phyloP scores from a whole-genome alignment of 2,329 filamentous ascomycete species.

The Apiospora kogelbergensis region DNA sequence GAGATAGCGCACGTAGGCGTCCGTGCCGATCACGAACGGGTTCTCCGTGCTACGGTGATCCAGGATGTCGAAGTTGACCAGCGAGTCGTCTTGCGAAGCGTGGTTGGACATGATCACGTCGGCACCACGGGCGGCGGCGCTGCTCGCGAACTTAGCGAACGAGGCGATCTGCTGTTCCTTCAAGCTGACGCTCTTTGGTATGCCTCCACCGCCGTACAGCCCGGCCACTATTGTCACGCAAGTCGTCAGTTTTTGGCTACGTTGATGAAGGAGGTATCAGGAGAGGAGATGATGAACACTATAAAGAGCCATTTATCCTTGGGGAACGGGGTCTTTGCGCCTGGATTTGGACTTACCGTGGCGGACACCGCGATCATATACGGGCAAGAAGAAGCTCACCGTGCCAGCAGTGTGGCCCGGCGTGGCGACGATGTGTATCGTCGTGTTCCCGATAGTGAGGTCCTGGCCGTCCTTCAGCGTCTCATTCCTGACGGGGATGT shows the following conservation, averaged over 20 bases:
- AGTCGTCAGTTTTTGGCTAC: no score
- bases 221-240: slow-evolving; percentile 16
- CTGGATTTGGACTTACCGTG: slow-evolving; percentile 12
- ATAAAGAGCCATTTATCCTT: no score
- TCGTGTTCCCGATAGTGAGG: slow-evolving; percentile 23
- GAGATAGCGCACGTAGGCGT: slow-evolving; percentile 8
- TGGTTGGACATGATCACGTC: slow-evolving; percentile 24
- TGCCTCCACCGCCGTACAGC: slow-evolving; percentile 25
- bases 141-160: slow-evolving; percentile 16
- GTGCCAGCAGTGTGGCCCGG: slow-evolving; percentile 26
- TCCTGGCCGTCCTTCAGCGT: slow-evolving; percentile 16
- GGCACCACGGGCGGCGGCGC: slow-evolving; percentile 15
- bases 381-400: slow-evolving; percentile 22
- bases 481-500: slow-evolving; percentile 9
- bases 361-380: slow-evolving; percentile 19
- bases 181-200: slow-evolving; percentile 18
- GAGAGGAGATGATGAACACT: no score
- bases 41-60: not conserved
- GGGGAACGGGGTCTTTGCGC: no score
- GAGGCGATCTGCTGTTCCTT: slow-evolving; percentile 22
- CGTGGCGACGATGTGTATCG: slow-evolving; percentile 19
- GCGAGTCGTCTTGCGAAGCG: slow-evolving; percentile 22
- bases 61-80: slow-evolving; percentile 13
- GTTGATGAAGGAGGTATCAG: no score
- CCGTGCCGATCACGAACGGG: slow-evolving; percentile 8